A percentile compares a stretch with the other conserved stretches of the same genome.
Conservation (phyloP, 2,329 filamentous ascomycete genomes). For the Pseudogymnoascus sp. region DNA sequence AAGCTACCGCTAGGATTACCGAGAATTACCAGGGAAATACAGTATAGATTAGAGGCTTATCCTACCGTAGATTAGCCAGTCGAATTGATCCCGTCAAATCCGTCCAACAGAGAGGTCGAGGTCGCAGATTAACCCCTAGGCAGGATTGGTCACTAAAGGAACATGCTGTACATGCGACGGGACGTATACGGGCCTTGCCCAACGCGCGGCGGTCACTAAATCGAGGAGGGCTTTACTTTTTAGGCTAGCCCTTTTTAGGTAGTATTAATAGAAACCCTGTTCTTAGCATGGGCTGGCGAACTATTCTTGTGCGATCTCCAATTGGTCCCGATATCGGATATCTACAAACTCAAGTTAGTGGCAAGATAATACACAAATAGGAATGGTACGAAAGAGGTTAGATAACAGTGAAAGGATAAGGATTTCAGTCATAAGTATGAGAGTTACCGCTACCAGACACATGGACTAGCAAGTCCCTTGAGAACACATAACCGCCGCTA, state of each 20-base stretch:
- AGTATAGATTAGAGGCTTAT: no score
- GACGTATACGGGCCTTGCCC: not conserved
- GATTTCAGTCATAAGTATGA: not conserved
- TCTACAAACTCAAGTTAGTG: not conserved
- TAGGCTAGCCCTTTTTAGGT: not conserved
- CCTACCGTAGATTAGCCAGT: no score
- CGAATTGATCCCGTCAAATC: no score
- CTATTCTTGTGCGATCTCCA: not conserved
- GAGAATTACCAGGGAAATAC: no score
- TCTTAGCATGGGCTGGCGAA: not conserved
- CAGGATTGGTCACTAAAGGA: not conserved
- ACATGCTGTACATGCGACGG: not conserved
- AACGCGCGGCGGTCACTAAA: not conserved
- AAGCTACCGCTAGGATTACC: no score
- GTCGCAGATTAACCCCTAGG: not conserved
- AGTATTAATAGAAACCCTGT: not conserved
- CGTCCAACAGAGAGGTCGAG: not conserved
- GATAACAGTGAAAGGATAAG: not conserved
- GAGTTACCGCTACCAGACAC: not conserved
- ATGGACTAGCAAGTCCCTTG: not conserved
- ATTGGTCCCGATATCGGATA: not conserved
- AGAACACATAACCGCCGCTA: not conserved
- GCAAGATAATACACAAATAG: not conserved
- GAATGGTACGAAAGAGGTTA: not conserved
- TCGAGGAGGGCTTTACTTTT: not conserved